Conservation (phyloP, 2,329 filamentous ascomycete species). For the Fusarium decemcellulare region DNA sequence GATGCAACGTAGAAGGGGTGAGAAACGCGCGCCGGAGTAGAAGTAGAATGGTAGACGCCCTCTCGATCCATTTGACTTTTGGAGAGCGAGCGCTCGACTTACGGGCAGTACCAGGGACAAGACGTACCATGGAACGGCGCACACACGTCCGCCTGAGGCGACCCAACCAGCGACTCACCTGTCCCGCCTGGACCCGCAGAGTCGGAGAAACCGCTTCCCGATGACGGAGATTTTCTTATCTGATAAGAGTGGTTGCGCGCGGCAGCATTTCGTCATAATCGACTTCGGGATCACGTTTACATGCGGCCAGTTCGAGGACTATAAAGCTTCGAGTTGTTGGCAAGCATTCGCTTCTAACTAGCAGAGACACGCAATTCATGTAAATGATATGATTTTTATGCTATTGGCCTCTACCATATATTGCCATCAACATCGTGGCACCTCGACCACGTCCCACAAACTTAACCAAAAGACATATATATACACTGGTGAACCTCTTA, state of each 20-base stretch:
- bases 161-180: constrained; percentile 26
- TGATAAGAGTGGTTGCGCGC: constrained; percentile 36
- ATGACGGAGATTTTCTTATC: constrained; percentile 43
- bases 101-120: background rate
- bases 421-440: constrained; percentile 9
- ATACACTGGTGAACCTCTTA: background rate
- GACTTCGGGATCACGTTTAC: background rate
- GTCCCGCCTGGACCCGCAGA: constrained; percentile 23
- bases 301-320: no score
- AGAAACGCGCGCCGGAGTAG: constrained; percentile 42
- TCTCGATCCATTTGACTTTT: constrained; percentile 42
- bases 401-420: background rate
- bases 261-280: constrained; percentile 44
- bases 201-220: constrained; percentile 43
- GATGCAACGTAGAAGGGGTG: constrained; percentile 38
- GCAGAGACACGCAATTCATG: no score
- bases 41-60: constrained; percentile 38
- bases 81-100: constrained; percentile 41
- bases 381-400: background rate
- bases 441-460: constrained; percentile 2
- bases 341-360: no score
- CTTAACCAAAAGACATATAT: constrained; percentile 14
- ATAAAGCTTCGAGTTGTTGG: no score
- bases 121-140: constrained; percentile 22
- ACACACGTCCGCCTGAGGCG: constrained; percentile 35